Evolutionary conservation across 345 rosid genomes (phyloP).

Genomic region (thale cress (Arabidopsis thaliana)): DNA sequence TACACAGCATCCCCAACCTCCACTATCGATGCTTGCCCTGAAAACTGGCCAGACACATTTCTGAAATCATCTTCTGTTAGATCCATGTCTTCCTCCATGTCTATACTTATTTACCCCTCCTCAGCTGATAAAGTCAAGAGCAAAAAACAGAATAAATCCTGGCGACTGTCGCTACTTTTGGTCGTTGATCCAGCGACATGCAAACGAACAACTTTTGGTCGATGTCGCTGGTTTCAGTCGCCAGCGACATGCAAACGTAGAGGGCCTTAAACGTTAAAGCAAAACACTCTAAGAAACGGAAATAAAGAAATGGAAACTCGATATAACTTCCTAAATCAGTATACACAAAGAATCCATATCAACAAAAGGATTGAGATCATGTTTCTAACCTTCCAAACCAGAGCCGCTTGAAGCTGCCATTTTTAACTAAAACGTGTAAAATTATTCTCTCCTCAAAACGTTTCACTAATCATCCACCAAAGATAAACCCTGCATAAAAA

Average conservation of each 20-base stretch:
- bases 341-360: neutral
- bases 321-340: neutral
- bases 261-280: neutral
- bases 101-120: slow-evolving; percentile 25
- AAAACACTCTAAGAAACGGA: neutral
- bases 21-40: slow-evolving; percentile 40
- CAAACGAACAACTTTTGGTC: too few species aligned
- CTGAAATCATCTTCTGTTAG: slow-evolving; percentile 47
- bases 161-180: too few species aligned
- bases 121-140: slow-evolving; percentile 14
- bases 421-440: neutral
- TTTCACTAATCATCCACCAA: slow-evolving; percentile 11
- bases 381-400: slow-evolving; percentile 44
- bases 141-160: slow-evolving; percentile 16
- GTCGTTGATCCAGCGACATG: too few species aligned
- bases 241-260: too few species aligned
- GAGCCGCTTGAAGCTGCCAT: slow-evolving; percentile 55
- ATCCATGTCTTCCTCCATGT: slow-evolving; percentile 49
- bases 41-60: slow-evolving; percentile 47
- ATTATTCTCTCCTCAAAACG: neutral
- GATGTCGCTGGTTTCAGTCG: too few species aligned
- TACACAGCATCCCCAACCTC: slow-evolving; percentile 49
- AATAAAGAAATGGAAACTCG: neutral
- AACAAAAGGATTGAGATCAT: slow-evolving; percentile 24
- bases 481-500: slow-evolving; percentile 37